Base-by-base conservation (phyloP, 164 flowering plant genomes). In the Aristolochia fimbriata region DNA sequence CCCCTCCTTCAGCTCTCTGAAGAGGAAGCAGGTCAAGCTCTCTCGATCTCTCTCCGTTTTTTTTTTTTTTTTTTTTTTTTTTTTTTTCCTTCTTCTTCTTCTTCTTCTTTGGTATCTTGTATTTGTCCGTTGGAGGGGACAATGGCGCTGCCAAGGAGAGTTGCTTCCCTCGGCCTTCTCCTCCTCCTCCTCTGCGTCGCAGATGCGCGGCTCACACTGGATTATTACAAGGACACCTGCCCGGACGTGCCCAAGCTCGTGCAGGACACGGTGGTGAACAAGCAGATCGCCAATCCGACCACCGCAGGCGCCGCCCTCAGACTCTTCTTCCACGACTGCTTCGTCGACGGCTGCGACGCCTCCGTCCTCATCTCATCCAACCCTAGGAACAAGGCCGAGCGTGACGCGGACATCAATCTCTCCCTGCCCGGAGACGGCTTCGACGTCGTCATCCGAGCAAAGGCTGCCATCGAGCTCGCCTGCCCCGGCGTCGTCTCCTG, bases 401-500 rank as follows among this genome's bases (percentile, higher is more conserved):
- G 88, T 19, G 91, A 87, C 59, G 79, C 84, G 25, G 85, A 85
- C 50, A 70, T 78, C 66, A 87, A 85, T 68, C 83, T 76, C 63
- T 81, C 88, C 51, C 83, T 87, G 60, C 80, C 95, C 7, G 91
- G 95, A 0, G 91, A 87, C 59, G 91, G 70, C 41, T 87, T 84
- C 69, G 95, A 87, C 51, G 73, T 80, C 19, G 67, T 87, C 41
- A 61, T 70, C 27, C 73, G 78, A 0, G 78, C 79, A 64, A 87
- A 87, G 65, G 76, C 83, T 20, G 78, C 81, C 33, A 68, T 87
- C 9, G 94, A 87, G 68, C 77, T 87, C 46, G 33, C 72, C 15
- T 87, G 94, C 68, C 94, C 94, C 21, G 81, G 82, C 48, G 61
- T 71, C 6, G 94, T 87, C 33, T 86, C 94, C 47, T 87, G 94